phyloP scores from a whole-genome alignment of 805 yeast species.

The Clavispora fructus region DNA sequence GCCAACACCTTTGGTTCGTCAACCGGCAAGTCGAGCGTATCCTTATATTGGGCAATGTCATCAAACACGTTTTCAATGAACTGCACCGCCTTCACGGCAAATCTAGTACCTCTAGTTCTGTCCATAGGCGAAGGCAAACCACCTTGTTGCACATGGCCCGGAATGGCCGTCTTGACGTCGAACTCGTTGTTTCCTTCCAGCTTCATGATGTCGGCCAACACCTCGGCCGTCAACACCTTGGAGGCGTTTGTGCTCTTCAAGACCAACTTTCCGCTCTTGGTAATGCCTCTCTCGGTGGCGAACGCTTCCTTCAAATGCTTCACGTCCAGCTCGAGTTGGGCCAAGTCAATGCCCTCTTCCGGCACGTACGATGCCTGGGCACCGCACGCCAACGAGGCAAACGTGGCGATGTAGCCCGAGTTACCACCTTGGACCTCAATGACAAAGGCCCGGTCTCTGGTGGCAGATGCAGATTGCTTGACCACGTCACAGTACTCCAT shows the following conservation, averaged over 20 bases:
- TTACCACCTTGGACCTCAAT: constrained; percentile 86
- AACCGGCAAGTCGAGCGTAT: constrained; percentile 26
- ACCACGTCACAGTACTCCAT: constrained; percentile 74
- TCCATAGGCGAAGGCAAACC: constrained; percentile 73
- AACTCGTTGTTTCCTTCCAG: constrained; percentile 61
- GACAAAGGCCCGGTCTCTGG: constrained; percentile 73
- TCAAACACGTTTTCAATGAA: constrained; percentile 50
- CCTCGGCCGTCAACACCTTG: constrained; percentile 59
- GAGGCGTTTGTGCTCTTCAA: constrained; percentile 65
- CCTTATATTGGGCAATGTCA: constrained; percentile 17
- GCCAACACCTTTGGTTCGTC: constrained; percentile 30
- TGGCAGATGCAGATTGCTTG: constrained; percentile 72
- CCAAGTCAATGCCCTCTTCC: constrained; percentile 59
- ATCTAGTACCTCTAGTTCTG: constrained; percentile 67
- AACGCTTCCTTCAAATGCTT: constrained; percentile 54
- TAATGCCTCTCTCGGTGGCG: constrained; percentile 57
- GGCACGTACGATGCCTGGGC: constrained; percentile 75
- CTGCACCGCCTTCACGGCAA: constrained; percentile 63
- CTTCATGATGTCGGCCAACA: constrained; percentile 64
- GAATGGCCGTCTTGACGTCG: constrained; percentile 75
- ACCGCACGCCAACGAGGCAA: constrained; percentile 64
- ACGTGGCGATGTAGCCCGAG: constrained; percentile 72
- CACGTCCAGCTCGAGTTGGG: constrained; percentile 61
- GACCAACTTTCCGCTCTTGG: constrained; percentile 64
- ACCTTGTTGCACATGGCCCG: constrained; percentile 88